phyloP scores from a whole-genome alignment of 1,284 basidiomycete genomes.

The Fistulinella cinereoalba region DNA sequence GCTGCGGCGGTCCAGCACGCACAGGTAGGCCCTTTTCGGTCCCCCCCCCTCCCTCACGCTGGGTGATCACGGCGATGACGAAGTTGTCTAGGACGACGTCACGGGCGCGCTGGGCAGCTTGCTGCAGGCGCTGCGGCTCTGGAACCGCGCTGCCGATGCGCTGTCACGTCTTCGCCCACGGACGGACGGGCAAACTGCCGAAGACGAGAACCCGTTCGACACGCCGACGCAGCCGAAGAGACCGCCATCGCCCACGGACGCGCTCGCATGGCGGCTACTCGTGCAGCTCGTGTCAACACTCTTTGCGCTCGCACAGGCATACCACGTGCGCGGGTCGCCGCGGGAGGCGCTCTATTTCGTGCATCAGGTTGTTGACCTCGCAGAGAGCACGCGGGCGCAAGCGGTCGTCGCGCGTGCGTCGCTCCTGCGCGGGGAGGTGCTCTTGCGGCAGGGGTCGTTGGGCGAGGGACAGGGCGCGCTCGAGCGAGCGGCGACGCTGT shows the following conservation, averaged over 20 bases:
- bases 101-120: conserved; percentile 58
- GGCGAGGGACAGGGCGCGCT: conserved; percentile 55
- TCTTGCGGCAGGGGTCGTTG: conserved; percentile 58
- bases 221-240: no score
- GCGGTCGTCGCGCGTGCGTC: conserved; percentile 63
- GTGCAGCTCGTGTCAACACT: conserved; percentile 65
- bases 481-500: conserved; percentile 46
- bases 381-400: conserved; percentile 62
- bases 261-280: conserved; percentile 72
- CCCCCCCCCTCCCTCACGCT: no score
- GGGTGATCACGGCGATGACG: conserved; percentile 4
- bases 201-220: conserved; percentile 62
- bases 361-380: conserved; percentile 68
- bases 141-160: conserved; percentile 74
- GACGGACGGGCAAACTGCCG: conserved; percentile 26
- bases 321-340: conserved; percentile 71
- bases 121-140: conserved; percentile 73
- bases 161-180: conserved; percentile 57
- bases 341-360: conserved; percentile 83
- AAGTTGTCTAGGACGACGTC: conserved; percentile 62
- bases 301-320: conserved; percentile 60
- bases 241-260: conserved; percentile 39
- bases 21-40: no score
- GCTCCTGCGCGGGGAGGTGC: conserved; percentile 64
- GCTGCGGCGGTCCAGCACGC: conserved; percentile 67